phyloP scores from a whole-genome alignment of 106 monocot species.

The Dioscorea alata region DNA sequence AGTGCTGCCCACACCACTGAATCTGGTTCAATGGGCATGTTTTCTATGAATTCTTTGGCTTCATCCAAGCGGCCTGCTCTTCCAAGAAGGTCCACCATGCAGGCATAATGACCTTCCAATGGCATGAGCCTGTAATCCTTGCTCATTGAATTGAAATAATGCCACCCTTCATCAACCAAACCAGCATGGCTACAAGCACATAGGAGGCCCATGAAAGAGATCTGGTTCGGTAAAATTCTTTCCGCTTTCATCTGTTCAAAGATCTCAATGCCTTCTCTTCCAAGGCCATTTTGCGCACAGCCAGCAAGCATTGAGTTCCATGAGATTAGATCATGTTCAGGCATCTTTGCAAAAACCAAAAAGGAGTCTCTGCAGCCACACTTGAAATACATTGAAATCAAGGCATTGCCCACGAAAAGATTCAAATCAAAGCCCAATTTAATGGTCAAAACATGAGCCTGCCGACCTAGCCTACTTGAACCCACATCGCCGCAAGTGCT shows the following conservation, averaged over 20 bases:
- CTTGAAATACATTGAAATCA: constrained; percentile 67
- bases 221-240: constrained; percentile 35
- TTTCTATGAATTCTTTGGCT: constrained; percentile 40
- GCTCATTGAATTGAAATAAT: constrained; percentile 47
- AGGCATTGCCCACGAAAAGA: constrained; percentile 39
- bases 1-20: constrained; percentile 51
- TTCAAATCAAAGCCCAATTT: constrained; percentile 32
- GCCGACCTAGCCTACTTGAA: constrained; percentile 26
- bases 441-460: constrained; percentile 30
- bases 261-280: constrained; percentile 37
- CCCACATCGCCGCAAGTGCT: constrained; percentile 35
- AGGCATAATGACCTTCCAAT: constrained; percentile 41
- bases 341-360: constrained; percentile 41
- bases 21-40: constrained; percentile 66
- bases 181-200: constrained; percentile 68
- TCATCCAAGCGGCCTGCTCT: constrained; percentile 51
- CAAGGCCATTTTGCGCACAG: constrained; percentile 47
- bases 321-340: constrained; percentile 34
- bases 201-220: constrained; percentile 39
- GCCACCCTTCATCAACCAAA: constrained; percentile 38
- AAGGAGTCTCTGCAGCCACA: constrained; percentile 53
- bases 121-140: constrained; percentile 44
- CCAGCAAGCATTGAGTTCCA: constrained; percentile 53
- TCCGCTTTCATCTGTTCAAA: constrained; percentile 46
- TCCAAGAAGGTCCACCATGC: constrained; percentile 63